Evolutionary conservation across 352 stramenopile genomes (phyloP).

Genomic region (Pythium aristosporum): DNA sequence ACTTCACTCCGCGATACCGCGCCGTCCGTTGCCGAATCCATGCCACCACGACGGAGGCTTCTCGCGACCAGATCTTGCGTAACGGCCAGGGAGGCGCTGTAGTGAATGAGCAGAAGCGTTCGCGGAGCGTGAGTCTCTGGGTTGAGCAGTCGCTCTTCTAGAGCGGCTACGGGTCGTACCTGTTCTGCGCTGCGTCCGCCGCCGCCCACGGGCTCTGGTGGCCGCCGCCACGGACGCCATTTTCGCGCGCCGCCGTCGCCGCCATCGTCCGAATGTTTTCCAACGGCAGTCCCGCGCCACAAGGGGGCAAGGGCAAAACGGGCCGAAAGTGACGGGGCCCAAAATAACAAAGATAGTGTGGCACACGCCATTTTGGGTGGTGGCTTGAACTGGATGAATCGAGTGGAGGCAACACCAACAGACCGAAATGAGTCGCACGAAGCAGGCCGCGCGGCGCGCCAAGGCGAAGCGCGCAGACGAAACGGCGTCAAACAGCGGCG

Average conservation of each 20-base stretch:
- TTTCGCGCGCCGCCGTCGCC: constrained; percentile 5
- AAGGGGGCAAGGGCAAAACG: too few relatives aligned
- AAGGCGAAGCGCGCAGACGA: constrained; percentile 37
- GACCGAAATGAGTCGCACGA: constrained; percentile 42
- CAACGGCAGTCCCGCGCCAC: neutral
- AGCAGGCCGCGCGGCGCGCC: constrained; percentile 38
- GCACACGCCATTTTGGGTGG: constrained; percentile 11
- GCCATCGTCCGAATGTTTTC: constrained; percentile 14
- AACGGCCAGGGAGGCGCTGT: constrained; percentile 4
- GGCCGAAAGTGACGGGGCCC: constrained; percentile 10
- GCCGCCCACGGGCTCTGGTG: neutral
- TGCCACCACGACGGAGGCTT: neutral
- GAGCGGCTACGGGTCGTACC: neutral
- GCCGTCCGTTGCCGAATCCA: neutral
- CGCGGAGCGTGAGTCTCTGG: neutral
- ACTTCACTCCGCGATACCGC: constrained; percentile 21
- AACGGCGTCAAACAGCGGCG: constrained; percentile 13
- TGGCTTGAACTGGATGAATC: neutral
- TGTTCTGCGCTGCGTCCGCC: neutral
- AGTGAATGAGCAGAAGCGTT: neutral
- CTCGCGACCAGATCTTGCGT: constrained; percentile 15
- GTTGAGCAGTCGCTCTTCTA: neutral
- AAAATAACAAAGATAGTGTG: constrained; percentile 21
- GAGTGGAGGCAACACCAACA: constrained; percentile 7
- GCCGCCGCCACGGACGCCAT: neutral